Percentiles rank a stretch among this genome's conserved stretches.
Conservation (phyloP, 352 stramenopile species). For the Pythium scleroteichum region DNA sequence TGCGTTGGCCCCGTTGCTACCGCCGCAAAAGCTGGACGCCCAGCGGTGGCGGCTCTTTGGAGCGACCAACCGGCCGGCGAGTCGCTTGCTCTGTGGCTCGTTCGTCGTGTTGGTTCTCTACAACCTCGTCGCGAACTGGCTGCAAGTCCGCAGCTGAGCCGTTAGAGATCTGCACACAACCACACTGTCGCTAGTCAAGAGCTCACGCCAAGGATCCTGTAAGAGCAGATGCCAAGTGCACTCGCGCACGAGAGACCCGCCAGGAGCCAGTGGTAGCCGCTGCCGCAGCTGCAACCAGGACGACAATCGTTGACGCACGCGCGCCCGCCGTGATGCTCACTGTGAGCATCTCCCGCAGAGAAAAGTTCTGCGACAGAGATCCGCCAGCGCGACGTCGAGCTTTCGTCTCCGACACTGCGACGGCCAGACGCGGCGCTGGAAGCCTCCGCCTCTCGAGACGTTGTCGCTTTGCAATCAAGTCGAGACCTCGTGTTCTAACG, state of each 20-base stretch:
- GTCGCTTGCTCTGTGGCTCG: not conserved
- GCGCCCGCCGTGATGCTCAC: too few relatives aligned
- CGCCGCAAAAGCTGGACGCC: slow-evolving; percentile 68
- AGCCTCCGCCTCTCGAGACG: not conserved
- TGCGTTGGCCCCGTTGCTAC: slow-evolving; percentile 33
- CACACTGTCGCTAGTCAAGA: too few relatives aligned
- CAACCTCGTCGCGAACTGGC: slow-evolving; percentile 11
- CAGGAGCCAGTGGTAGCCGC: too few relatives aligned
- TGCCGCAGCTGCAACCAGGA: too few relatives aligned
- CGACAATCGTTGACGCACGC: too few relatives aligned
- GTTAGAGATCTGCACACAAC: slow-evolving; percentile 8
- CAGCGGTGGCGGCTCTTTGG: slow-evolving; percentile 33
- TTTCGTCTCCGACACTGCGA: not conserved
- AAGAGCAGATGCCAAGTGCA: too few relatives aligned
- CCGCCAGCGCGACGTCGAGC: not conserved
- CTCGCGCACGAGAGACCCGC: too few relatives aligned
- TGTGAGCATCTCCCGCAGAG: too few relatives aligned
- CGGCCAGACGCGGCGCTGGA: too few relatives aligned
- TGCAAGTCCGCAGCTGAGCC: slow-evolving; percentile 6
- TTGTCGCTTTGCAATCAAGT: not conserved
- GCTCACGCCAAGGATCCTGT: too few relatives aligned
- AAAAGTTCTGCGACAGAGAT: too few relatives aligned
- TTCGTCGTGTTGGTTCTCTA: slow-evolving; percentile 13
- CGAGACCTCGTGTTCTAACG: not conserved
- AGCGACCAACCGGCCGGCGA: slow-evolving; percentile 2